Conservation (phyloP, 1,139 yeast species). For the Petasospora rhodanensis region DNA sequence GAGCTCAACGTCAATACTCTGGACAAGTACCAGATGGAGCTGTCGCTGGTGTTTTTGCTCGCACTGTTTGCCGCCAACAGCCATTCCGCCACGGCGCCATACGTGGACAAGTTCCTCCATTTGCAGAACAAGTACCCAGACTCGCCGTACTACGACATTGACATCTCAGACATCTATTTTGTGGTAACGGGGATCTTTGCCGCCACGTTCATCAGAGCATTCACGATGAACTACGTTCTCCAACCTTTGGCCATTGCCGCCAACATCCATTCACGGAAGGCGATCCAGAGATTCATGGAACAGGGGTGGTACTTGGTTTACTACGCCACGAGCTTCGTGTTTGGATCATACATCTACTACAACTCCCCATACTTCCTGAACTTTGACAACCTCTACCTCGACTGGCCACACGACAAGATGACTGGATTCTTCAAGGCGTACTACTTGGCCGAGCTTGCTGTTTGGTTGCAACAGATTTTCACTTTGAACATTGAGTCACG, state of each 20-base stretch:
- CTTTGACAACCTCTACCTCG: conserved; percentile 55
- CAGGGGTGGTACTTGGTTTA: conserved; percentile 80
- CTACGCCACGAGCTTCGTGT: conserved; percentile 49
- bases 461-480: conserved; percentile 78
- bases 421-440: conserved; percentile 54
- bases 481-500: conserved; percentile 72
- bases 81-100: conserved; percentile 13
- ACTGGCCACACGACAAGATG: conserved; percentile 71
- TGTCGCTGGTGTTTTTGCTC: conserved; percentile 14
- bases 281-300: conserved; percentile 70
- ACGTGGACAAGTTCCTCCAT: conserved; percentile 39
- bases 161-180: conserved; percentile 51
- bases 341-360: conserved; percentile 56
- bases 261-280: conserved; percentile 46
- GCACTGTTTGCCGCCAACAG: conserved; percentile 10
- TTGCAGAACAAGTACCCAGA: conserved; percentile 43
- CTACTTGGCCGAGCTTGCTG: conserved; percentile 66
- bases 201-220: conserved; percentile 56
- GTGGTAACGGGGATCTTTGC: conserved; percentile 52
- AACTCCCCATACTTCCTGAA: conserved; percentile 57
- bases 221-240: conserved; percentile 53
- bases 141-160: conserved; percentile 44
- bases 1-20: conserved; percentile 11
- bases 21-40: conserved; percentile 23
- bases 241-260: conserved; percentile 51